Evolutionary conservation across 2,329 filamentous ascomycete genomes (phyloP), one percentile per base, ranked within the genome.

Genomic region (Stachybotrys chlorohalonatus): DNA sequence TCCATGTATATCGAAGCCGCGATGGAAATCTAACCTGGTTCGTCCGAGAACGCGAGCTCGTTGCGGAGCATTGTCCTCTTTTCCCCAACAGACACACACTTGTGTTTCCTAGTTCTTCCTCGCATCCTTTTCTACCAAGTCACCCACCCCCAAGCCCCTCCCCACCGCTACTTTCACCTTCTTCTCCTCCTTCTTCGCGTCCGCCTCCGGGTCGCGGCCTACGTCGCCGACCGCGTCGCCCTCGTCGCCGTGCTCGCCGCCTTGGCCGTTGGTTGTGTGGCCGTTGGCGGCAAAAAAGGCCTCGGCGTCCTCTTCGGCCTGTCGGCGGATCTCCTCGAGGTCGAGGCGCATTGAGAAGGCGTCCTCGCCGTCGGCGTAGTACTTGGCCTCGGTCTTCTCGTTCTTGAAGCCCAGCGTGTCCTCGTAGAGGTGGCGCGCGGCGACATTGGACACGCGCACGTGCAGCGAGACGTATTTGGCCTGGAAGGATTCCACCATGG

Each of bases 331-430:
- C 60, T 79, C 76, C 56, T 81, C 75, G 48, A 99, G 80, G 65
- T 97, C 87, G 70, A 96, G 88, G 59, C 85, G 86, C 94, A 99
- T 99, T 67, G 85, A 89, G 69, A 85, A 96, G 45, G 94, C 94
- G 75, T 99, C 90, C 75, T 99, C 94, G 57, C 93, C 93, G 70
- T 99, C 94, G 55, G 94, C 94, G 70, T 99, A 99, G 81, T 96
- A 96, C 74, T 92, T 94, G 51, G 81, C 70, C 73, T 95, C 90
- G 11, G 87, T 84, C 76, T 91, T 94, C 60, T 94, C 90, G 62
- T 89, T 88, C 68, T 85, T 82, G 79, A 96, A 97, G 54, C 90
- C 86, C 1, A 96, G 83, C 0, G 92, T 96, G 68, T 95, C 88
- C 64, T 90, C 86, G 81, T 99, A 99, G 24, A 99, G 82, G 64